Percentiles rank a stretch among this genome's conserved stretches.
Conservation (phyloP, 345 rosid genomes). For the Microcos paniculata region DNA sequence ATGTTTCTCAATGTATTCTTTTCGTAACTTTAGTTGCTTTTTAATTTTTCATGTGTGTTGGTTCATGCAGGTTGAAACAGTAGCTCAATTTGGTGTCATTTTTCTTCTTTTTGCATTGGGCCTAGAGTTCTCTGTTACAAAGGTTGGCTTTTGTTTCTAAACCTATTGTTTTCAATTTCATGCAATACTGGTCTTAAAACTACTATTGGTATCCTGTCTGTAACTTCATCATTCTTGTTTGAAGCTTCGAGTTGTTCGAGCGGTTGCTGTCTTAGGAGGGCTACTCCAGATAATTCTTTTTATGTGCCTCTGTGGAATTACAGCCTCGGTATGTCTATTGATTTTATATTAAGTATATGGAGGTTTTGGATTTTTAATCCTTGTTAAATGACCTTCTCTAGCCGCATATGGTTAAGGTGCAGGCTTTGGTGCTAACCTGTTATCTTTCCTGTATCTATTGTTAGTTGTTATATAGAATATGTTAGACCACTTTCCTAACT, state of each 20-base stretch:
- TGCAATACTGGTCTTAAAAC: background rate
- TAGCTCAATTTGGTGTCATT: conserved; percentile 98
- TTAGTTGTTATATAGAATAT: background rate
- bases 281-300: conserved; percentile 84
- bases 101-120: conserved; percentile 95
- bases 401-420: background rate
- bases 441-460: background rate
- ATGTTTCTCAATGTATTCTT: too few species aligned
- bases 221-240: conserved; percentile 17
- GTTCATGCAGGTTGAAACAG: conserved; percentile 75
- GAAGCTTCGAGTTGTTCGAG: conserved; percentile 91
- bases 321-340: conserved; percentile 60
- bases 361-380: conserved; percentile 3
- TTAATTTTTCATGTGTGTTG: background rate
- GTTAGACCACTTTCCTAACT: background rate
- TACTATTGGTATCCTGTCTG: background rate
- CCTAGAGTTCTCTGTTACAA: conserved; percentile 76
- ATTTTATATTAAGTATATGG: background rate
- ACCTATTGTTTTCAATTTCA: background rate
- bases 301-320: conserved; percentile 86
- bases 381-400: background rate
- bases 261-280: conserved; percentile 91
- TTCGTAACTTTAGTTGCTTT: background rate
- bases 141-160: conserved; percentile 42
- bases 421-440: background rate